Evolutionary conservation across 306 rosid genomes (phyloP), one percentile per base, ranked within the genome.

Genomic region (Oemleria cerasiformis): DNA sequence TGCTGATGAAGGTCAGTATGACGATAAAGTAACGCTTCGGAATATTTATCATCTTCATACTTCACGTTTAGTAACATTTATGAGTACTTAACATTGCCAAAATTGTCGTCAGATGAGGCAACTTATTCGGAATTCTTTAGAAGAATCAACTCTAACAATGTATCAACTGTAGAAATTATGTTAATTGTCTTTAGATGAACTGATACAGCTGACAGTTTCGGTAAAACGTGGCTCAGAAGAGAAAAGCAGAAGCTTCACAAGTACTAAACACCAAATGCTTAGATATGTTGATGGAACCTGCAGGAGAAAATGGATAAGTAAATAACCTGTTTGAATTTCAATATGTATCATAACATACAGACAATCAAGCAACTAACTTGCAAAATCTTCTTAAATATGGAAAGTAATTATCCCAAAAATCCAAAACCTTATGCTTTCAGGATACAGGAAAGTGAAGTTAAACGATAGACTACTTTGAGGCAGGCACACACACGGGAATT

Each of bases 1-100:
- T 94, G 88, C 99, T 78, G 74, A 94, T 54, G 80, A 94, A 94
- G 74, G 99, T 94, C 73, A 94, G 69, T 67, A 94, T 75, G 23
- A 94, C 99, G 10, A 94, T 88, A 68, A 86, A 71, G 85, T 89
- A 91, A 12, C 99, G 99, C 67, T 76, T 84, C 5, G 89, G 89
- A 63, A 95, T 72, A 21, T 78, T 84, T 75, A 63, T 69, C 65
- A 12, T 84, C 66, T 48, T 53, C 86, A 88, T 79, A 40, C 78
- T 82, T 75, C 71, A 41, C 83, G 40, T 51, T 55, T 62, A 19
- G 23, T 15, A 45, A 42, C 68, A 58, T 63, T 20, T 62, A 40
- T 17, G 12, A 61, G 63, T 53, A 63, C 10, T 70, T 70, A 0
- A 41, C 64, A 70, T 70, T 3, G 74, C 53, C 43, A 25, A 41